These are phyloP conservation scores for Handroanthus guayacan DNA, from an alignment of 257 asterid species.

Conservation along the genomic window DNA sequence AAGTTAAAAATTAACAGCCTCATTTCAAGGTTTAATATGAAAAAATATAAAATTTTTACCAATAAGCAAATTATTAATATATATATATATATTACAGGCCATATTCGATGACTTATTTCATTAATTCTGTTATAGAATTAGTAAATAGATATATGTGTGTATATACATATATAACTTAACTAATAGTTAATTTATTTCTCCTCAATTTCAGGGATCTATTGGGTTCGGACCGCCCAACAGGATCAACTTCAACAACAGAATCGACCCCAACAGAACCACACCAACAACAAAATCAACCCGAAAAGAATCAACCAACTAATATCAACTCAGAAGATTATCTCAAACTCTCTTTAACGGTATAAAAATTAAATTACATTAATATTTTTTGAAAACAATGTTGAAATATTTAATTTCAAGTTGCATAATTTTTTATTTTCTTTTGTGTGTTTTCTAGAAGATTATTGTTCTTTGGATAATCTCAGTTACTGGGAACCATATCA, in stretches of 20 bases:
- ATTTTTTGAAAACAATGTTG: too few relatives aligned
- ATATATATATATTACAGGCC: too few relatives aligned
- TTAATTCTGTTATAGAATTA: too few relatives aligned
- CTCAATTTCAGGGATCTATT: constrained; percentile 56
- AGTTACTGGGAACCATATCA: constrained; percentile 55
- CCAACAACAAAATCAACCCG: too few relatives aligned
- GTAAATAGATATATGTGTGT: background rate
- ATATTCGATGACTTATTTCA: too few relatives aligned
- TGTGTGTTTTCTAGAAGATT: constrained; percentile 43
- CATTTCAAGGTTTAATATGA: too few relatives aligned
- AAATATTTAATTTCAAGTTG: too few relatives aligned
- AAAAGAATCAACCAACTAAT: too few relatives aligned
- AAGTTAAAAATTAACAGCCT: background rate
- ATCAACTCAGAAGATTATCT: constrained; percentile 44
- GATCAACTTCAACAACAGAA: constrained; percentile 37
- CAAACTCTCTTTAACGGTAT: constrained; percentile 56
- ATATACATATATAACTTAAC: background rate
- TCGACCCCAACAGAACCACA: too few relatives aligned
- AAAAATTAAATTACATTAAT: background rate
- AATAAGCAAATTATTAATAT: too few relatives aligned
- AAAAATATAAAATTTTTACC: too few relatives aligned
- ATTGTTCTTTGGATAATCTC: constrained; percentile 55
- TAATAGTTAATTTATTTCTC: background rate
- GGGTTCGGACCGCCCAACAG: constrained; percentile 33
- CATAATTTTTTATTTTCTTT: too few relatives aligned